Conservation (phyloP, 805 yeast species). For the Ogataea minuta region DNA sequence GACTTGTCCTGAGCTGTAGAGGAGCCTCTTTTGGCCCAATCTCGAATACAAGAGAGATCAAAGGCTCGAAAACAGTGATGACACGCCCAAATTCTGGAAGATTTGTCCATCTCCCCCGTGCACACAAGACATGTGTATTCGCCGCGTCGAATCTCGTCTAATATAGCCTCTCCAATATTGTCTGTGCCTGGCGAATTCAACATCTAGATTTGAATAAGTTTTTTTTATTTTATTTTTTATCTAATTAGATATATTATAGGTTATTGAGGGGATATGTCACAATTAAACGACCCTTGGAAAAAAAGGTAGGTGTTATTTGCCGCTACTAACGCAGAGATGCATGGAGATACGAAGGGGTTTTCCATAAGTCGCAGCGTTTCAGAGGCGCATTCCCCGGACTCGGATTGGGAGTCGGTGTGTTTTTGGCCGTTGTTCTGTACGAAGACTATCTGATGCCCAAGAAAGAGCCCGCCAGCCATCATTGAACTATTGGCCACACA, state of each 20-base stretch:
- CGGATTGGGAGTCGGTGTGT: conserved; percentile 75
- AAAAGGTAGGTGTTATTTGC: conserved; percentile 33
- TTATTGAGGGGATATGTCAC: conserved; percentile 25
- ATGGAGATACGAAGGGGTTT: conserved; percentile 86
- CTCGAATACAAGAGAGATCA: conserved; percentile 78
- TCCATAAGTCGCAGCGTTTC: conserved; percentile 66
- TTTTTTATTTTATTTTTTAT: not conserved
- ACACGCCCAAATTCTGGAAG: conserved; percentile 78
- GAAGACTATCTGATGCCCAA: conserved; percentile 46
- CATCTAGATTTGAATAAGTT: not conserved
- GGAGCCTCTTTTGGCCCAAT: conserved; percentile 82
- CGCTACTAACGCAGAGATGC: conserved; percentile 58
- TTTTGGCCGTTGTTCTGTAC: conserved; percentile 59
- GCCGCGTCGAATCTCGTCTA: conserved; percentile 62
- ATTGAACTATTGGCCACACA: not conserved
- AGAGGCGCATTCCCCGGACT: conserved; percentile 78
- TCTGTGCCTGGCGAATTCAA: conserved; percentile 1
- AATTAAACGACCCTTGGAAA: conserved; percentile 44
- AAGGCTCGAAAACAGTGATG: conserved; percentile 74
- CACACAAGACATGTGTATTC: conserved; percentile 84
- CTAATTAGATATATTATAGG: not conserved
- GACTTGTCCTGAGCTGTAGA: conserved; percentile 54
- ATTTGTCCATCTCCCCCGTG: conserved; percentile 71
- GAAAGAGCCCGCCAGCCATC: conserved; percentile 8
- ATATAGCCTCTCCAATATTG: conserved; percentile 35